Conservation (phyloP, 306 rosid species). For the Prinsepia uniflora region DNA sequence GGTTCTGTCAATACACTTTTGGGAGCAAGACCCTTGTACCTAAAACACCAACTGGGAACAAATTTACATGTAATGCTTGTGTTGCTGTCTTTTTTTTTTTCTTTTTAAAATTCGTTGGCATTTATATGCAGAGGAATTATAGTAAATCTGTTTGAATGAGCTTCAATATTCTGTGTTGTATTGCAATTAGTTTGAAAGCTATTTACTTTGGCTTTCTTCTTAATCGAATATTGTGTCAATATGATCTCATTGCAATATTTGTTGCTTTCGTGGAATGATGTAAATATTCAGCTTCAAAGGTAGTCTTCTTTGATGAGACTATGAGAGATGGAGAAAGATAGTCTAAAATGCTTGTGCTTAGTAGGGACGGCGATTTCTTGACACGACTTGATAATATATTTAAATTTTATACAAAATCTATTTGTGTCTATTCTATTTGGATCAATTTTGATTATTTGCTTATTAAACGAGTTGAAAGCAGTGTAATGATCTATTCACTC, state of each 20-base stretch:
- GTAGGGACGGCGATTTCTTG: too few relatives aligned
- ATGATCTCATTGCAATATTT: neutral
- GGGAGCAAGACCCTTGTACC: conserved; percentile 8
- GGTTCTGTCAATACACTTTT: neutral
- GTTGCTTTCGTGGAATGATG: neutral
- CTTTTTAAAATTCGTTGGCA: neutral
- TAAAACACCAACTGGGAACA: neutral
- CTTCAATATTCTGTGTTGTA: neutral
- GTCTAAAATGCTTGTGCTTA: too few relatives aligned
- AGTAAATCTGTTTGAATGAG: neutral
- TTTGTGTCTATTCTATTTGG: too few relatives aligned
- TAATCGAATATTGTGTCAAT: too few relatives aligned
- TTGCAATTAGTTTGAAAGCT: neutral
- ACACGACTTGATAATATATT: too few relatives aligned
- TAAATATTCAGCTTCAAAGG: too few relatives aligned
- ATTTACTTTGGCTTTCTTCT: neutral
- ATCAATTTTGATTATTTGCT: too few relatives aligned
- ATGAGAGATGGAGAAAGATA: too few relatives aligned
- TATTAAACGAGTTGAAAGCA: too few relatives aligned
- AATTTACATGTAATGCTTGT: conserved; percentile 1
- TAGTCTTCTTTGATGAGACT: too few relatives aligned
- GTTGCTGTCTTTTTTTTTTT: neutral
- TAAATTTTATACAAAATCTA: too few relatives aligned
- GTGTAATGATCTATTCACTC: too few relatives aligned
- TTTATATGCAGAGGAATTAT: neutral